Conservation (phyloP, 1,139 yeast genomes). For the Saccharomyces hybrid region DNA sequence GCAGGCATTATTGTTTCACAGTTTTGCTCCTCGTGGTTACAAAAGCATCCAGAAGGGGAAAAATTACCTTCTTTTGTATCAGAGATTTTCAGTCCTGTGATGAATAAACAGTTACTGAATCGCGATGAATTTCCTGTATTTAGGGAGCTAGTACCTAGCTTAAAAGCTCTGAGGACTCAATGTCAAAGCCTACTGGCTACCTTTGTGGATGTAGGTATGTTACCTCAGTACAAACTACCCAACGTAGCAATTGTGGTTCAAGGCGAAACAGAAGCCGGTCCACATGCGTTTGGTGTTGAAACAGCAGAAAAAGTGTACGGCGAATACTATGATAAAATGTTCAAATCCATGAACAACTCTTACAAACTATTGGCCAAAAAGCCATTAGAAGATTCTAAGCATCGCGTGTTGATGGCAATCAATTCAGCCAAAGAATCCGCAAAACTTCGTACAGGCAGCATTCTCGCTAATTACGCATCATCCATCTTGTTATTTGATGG, state of each 20-base stretch:
- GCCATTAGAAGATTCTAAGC: slow-evolving; percentile 72
- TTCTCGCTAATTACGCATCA: slow-evolving; percentile 70
- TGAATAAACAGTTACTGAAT: slow-evolving; percentile 39
- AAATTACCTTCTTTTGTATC: slow-evolving; percentile 24
- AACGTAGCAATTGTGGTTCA: slow-evolving; percentile 82
- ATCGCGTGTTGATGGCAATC: slow-evolving; percentile 57
- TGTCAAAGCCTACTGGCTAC: slow-evolving; percentile 76
- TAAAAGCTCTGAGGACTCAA: slow-evolving; percentile 79
- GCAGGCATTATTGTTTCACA: slow-evolving; percentile 67
- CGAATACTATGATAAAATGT: slow-evolving; percentile 59
- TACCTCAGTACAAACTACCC: slow-evolving; percentile 71
- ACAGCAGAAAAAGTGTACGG: slow-evolving; percentile 65
- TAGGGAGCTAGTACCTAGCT: slow-evolving; percentile 79
- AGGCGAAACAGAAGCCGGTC: slow-evolving; percentile 93
- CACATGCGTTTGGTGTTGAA: slow-evolving; percentile 78
- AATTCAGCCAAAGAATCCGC: slow-evolving; percentile 57
- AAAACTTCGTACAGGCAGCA: slow-evolving; percentile 49
- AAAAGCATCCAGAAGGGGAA: slow-evolving; percentile 7
- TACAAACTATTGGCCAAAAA: slow-evolving; percentile 65
- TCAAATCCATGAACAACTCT: slow-evolving; percentile 59
- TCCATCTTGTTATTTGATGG: slow-evolving; percentile 53
- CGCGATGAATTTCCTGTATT: slow-evolving; percentile 48
- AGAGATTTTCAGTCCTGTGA: slow-evolving; percentile 32
- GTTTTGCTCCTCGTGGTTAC: slow-evolving; percentile 42
- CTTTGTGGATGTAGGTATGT: slow-evolving; percentile 66